phyloP scores from a whole-genome alignment of 208 protist genomes.

The Phytomonas sp. region DNA sequence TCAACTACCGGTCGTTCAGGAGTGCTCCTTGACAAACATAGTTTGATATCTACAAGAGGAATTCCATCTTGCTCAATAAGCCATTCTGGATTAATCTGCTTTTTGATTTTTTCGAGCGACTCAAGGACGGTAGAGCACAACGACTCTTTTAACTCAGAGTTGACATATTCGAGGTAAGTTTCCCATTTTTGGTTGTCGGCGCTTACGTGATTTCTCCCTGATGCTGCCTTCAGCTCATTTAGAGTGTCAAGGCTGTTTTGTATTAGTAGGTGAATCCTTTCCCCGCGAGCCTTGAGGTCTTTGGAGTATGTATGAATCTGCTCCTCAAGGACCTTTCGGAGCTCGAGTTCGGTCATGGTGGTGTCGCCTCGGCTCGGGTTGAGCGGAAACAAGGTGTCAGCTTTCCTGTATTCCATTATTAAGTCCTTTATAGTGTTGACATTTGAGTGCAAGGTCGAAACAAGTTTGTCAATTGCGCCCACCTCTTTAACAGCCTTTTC shows the following conservation, averaged over 20 bases:
- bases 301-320: conserved; percentile 43
- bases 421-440: conserved; percentile 74
- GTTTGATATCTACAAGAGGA: conserved; percentile 88
- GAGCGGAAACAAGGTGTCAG: conserved; percentile 81
- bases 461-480: conserved; percentile 68
- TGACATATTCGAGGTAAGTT: conserved; percentile 88
- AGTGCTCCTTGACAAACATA: conserved; percentile 68
- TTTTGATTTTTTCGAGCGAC: conserved; percentile 70
- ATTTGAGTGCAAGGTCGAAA: conserved; percentile 87
- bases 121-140: conserved; percentile 61
- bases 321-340: conserved; percentile 78
- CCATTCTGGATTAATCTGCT: conserved; percentile 88
- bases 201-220: conserved; percentile 16
- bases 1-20: conserved; percentile 25
- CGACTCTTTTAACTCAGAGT: conserved; percentile 71
- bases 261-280: conserved; percentile 75
- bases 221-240: conserved; percentile 64
- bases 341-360: conserved; percentile 85
- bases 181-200: conserved; percentile 67
- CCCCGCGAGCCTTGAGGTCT: conserved; percentile 51
- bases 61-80: conserved; percentile 82
- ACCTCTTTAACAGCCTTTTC: conserved; percentile 76
- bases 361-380: conserved; percentile 74
- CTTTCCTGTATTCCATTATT: conserved; percentile 67
- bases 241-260: conserved; percentile 71